Evolutionary conservation across 2,329 filamentous ascomycete genomes (phyloP).

Genomic region (Alternaria dauci): DNA sequence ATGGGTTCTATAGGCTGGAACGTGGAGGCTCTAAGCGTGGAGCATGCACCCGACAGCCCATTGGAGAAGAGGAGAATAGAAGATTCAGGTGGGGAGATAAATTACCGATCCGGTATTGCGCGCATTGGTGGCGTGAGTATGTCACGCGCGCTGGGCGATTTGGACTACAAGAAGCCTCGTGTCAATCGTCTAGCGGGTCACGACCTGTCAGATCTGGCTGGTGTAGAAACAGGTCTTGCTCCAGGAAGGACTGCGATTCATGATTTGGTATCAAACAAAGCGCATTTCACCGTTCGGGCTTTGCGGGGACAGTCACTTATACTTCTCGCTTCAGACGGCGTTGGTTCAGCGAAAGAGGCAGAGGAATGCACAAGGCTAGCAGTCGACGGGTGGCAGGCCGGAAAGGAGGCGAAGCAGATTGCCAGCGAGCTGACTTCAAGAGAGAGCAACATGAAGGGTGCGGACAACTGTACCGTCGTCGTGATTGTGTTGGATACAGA

Average conservation of each 20-base stretch:
- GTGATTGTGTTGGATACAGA: constrained; percentile 30
- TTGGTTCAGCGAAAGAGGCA: constrained; percentile 29
- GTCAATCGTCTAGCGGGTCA: constrained; percentile 37
- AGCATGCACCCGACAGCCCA: constrained; percentile 30
- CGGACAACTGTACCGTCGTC: constrained; percentile 36
- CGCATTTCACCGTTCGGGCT: constrained; percentile 27
- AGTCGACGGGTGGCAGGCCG: constrained; percentile 24
- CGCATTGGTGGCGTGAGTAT: constrained; percentile 39
- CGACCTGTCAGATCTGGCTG: constrained; percentile 33
- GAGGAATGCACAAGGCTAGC: constrained; percentile 28
- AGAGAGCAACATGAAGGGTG: constrained; percentile 22
- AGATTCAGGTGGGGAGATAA: constrained; percentile 34
- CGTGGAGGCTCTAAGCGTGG: constrained; percentile 26
- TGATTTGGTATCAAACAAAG: constrained; percentile 36
- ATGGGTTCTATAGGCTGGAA: constrained; percentile 26
- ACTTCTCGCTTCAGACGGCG: constrained; percentile 35
- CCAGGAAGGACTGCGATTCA: constrained; percentile 31
- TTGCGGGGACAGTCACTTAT: constrained; percentile 29
- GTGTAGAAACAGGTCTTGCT: constrained; percentile 34
- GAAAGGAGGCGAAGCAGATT: constrained; percentile 26
- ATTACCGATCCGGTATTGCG: constrained; percentile 30
- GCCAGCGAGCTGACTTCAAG: constrained; percentile 26
- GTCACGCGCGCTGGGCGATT: constrained; percentile 34
- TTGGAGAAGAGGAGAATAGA: constrained; percentile 32
- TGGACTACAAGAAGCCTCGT: constrained; percentile 34